Base-by-base conservation (phyloP, 148 eudicot genomes). In the Silene latifolia region DNA sequence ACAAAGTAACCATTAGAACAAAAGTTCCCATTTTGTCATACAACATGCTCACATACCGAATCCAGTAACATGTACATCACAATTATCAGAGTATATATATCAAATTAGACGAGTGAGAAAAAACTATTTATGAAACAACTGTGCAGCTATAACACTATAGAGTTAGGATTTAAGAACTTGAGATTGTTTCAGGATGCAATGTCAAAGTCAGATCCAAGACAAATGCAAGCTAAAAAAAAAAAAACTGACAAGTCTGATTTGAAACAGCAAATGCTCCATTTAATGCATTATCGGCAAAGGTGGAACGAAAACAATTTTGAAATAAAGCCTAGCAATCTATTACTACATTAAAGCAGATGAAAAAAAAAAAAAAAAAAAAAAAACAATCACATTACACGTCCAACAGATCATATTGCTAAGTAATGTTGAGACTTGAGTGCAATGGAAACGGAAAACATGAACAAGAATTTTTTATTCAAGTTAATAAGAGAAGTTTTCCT, bases 321-420 rank as follows among this genome's bases (percentile, higher is more conserved):
- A 20, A 68, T 46, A n/a, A 67, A 44, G 17, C n/a, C 29, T 46
- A 46, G 32, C 56, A 32, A 4, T 32, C 35, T 32, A 32, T 32
- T 32, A 51, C 14, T 68, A 20, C 72, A 68, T 44, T 47, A 15
- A 44, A 68, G 72, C 57, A 68, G 5, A 67, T 44, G 14, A 42
- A 19, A 35, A 66, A 17, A 3, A 17, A 35, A n/a, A 51, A 51
- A 51, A 51, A 12, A n/a, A n/a, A n/a, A n/a, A n/a, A 51, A 51
- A 51, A 51, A 12, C 17, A n/a, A 65, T 65, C 19, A 2, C 48
- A 32, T 32, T 65, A n/a, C 48, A 32, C 2, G 24, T 9, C 20
- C 1, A 44, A 51, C 17, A 51, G 14, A 51, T 12, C 0, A 68
- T 46, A 20, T 47, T 15, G 58, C 29, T 6, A 47, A 10, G 53